Base-by-base conservation (phyloP, 768 basidiomycete species). In the Tephrocybe sp. region DNA sequence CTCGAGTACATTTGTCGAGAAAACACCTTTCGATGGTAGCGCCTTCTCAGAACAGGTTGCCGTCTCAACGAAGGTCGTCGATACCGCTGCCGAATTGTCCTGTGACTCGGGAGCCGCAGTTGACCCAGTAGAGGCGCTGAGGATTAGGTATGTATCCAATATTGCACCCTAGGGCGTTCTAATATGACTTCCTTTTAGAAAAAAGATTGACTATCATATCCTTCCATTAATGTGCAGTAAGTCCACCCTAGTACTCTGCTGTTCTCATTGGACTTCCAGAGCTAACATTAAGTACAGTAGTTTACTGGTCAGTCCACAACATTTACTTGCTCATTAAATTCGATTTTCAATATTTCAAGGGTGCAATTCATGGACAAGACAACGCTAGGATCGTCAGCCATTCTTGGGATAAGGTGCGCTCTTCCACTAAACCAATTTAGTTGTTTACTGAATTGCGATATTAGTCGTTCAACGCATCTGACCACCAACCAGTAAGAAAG, bases 321-420 rank as follows among this genome's bases (percentile, higher is more conserved):
- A 20, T 11, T 12, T 16, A 9, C 17, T 31, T 8, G 14, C 13
- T 33, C 4, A 7, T n/a, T 6, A 3, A 10, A 16, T 23, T 3
- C 26, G 26, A 26, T 26, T 7, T 26, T 26, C 19, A 30, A 32
- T 5, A 33, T 39, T 12, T 49, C 56, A 52, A 83, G 86, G 78
- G 75, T 89, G 14, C 85, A 88, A 61, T 87, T 83, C 53, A 87
- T 87, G 83, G 87, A 88, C 55, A 87, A 87, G 67, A 83, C 81
- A 0, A 89, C 86, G 0, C 68, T 88, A 3, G 85, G 84, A 1
- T 80, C 75, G 51, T 60, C 84, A 0, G 80, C 87, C 1, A 86
- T 89, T 55, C 73, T 89, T 39, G 87, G 87, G 1, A 88, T 89
- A 59, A 68, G 70, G 87, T 84, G 13, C 31, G 26, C 26, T 7